phyloP scores from a whole-genome alignment of 2,329 filamentous ascomycete genomes.

The Aureobasidium sp. region DNA sequence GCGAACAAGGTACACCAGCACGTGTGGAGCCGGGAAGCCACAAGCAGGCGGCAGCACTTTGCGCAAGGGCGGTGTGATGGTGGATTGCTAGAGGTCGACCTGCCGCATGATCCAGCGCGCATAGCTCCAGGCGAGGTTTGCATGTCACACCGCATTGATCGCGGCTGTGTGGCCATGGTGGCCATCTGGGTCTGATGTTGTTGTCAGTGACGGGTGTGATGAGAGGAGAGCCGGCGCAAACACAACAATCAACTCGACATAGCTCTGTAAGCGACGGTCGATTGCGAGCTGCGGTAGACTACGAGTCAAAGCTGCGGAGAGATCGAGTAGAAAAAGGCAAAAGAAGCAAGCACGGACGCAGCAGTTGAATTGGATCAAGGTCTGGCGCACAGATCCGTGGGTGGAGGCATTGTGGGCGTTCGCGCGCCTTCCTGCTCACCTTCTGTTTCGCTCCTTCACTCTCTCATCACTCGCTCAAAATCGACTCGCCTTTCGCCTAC shows the following conservation, averaged over 20 bases:
- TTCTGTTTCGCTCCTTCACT: background rate
- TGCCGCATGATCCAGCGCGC: background rate
- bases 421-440: slow-evolving; percentile 8
- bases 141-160: slow-evolving; percentile 1
- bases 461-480: background rate
- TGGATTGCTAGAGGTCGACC: background rate
- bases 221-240: slow-evolving; percentile 3
- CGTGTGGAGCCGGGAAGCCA: slow-evolving; percentile 3
- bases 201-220: background rate
- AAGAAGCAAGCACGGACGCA: background rate
- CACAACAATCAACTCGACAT: background rate
- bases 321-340: background rate
- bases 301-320: slow-evolving; percentile 4
- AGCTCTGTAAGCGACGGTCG: background rate
- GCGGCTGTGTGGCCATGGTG: background rate
- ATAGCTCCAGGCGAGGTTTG: background rate
- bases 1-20: slow-evolving; percentile 6
- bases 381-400: background rate
- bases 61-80: slow-evolving; percentile 7
- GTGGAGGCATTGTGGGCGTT: background rate
- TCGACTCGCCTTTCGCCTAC: background rate
- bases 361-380: background rate
- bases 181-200: background rate
- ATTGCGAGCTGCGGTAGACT: background rate
- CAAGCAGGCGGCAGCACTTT: background rate